Evolutionary conservation across 257 asterid species (phyloP).

Genomic region (Solanum pimpinellifolium): DNA sequence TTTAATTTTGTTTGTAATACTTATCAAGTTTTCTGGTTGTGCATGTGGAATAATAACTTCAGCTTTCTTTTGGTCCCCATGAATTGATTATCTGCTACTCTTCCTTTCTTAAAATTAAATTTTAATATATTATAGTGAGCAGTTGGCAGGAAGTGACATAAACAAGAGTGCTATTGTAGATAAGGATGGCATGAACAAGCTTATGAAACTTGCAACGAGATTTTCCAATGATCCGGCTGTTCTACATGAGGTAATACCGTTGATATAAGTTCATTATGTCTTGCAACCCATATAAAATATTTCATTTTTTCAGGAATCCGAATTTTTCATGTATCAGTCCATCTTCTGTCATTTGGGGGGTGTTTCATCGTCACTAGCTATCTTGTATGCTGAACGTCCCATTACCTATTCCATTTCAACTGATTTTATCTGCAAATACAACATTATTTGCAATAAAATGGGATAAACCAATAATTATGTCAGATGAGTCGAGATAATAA

Average conservation of each 20-base stretch:
- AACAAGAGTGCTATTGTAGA: constrained; percentile 70
- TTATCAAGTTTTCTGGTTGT: background rate
- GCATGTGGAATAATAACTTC: background rate
- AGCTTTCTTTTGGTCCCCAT: background rate
- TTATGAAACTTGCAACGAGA: constrained; percentile 58
- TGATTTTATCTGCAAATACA: background rate
- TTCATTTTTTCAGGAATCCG: background rate
- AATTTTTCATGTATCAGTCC: background rate
- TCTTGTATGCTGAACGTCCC: background rate
- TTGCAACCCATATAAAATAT: background rate
- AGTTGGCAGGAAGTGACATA: constrained; percentile 97
- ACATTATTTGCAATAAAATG: background rate
- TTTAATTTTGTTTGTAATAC: background rate
- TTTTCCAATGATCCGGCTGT: constrained; percentile 68
- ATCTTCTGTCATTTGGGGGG: background rate
- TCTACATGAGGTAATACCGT: constrained; percentile 59
- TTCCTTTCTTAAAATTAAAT: background rate
- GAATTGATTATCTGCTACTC: background rate
- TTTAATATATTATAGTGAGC: constrained; percentile 2
- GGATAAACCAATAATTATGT: background rate
- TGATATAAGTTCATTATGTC: background rate
- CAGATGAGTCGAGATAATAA: background rate
- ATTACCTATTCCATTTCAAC: background rate
- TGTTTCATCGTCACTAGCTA: background rate
- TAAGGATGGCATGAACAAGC: constrained; percentile 68